Base-by-base conservation (phyloP, 2,329 filamentous ascomycete genomes). In the Paecilomyces formosus region DNA sequence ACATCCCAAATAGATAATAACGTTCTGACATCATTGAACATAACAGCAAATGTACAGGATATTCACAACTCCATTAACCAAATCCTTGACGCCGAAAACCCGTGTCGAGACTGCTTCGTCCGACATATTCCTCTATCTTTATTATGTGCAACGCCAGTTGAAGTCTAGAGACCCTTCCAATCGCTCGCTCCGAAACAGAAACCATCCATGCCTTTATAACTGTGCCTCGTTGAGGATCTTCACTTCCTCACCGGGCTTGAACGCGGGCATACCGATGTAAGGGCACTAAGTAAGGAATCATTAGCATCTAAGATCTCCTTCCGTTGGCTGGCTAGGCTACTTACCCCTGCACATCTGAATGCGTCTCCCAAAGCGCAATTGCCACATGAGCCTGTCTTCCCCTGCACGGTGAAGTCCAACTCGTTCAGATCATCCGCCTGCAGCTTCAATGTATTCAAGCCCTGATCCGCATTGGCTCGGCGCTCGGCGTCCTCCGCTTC, bases 201-300 rank as follows among this genome's bases (percentile, higher is more conserved):
- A 21, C n/a, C n/a, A 45, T 45, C 39, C 9, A 18, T 45, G 8
- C 39, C 9, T 18, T 45, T 45, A 45, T 4, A 45, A 45, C 15
- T 45, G 39, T 2, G 39, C 39, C 39, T 96, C 90, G 74, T 95
- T 93, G 68, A 96, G 72, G 60, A 99, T 80, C 69, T 87, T 83
- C 55, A 97, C 92, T 78, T 97, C 92, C 79, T 99, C 92, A 15
- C 94, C 94, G 3, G 92, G 92, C 81, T 97, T 96, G 81, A 99
- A 99, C 3, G 94, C 89, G 13, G 94, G 94, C 65, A 99, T 82
- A 3, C 92, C 92, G 67, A 96, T 89, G 71, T 94, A 96, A 1
- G 92, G 92, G 68, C 87, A 90, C 30, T 50, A 49, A n/a, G 52
- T 33, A 8, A 21, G 6, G 64, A 59, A 31, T 63, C 63, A n/a